Evolutionary conservation across 2,329 filamentous ascomycete species (phyloP).

Genomic region (Aaosphaeria arxii): DNA sequence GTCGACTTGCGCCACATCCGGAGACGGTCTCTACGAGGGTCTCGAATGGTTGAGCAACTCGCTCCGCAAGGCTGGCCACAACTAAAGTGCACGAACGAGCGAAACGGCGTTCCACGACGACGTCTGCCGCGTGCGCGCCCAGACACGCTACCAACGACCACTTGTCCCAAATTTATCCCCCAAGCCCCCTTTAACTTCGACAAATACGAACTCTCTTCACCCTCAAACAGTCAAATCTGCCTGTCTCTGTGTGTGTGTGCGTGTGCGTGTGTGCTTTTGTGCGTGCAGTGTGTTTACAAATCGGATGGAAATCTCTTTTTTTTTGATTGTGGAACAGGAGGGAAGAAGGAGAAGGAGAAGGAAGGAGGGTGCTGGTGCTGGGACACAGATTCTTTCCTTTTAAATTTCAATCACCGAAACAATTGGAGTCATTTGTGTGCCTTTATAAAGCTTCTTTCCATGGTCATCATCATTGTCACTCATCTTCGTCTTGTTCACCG

Average conservation of each 20-base stretch:
- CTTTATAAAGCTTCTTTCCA: background rate
- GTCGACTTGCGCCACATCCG: slow-evolving; percentile 97
- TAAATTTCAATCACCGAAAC: slow-evolving; percentile 10
- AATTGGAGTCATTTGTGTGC: slow-evolving; percentile 26
- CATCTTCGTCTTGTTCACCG: no score
- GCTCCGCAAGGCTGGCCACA: slow-evolving; percentile 53
- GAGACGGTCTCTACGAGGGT: slow-evolving; percentile 99
- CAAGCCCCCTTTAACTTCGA: slow-evolving; percentile 14
- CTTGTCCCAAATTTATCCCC: slow-evolving; percentile 5
- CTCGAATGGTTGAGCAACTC: slow-evolving; percentile 64
- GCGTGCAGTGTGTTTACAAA: slow-evolving; percentile 21
- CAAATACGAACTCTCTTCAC: background rate
- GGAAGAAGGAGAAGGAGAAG: no score
- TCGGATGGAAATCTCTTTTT: slow-evolving; percentile 19
- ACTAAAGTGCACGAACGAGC: slow-evolving; percentile 27
- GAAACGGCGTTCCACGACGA: slow-evolving; percentile 23
- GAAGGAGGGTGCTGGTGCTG: background rate
- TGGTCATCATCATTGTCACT: background rate
- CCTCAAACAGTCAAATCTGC: slow-evolving; percentile 3
- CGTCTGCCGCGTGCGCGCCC: slow-evolving; percentile 18
- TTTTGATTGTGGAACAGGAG: no score
- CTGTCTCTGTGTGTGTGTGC: slow-evolving; percentile 24
- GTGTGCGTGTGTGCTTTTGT: slow-evolving; percentile 32
- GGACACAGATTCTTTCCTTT: background rate
- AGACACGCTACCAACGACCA: slow-evolving; percentile 4